These are phyloP conservation scores for Beauveria caledonica DNA, from an alignment of 2,329 filamentous ascomycete species.

Conservation along the genomic window DNA sequence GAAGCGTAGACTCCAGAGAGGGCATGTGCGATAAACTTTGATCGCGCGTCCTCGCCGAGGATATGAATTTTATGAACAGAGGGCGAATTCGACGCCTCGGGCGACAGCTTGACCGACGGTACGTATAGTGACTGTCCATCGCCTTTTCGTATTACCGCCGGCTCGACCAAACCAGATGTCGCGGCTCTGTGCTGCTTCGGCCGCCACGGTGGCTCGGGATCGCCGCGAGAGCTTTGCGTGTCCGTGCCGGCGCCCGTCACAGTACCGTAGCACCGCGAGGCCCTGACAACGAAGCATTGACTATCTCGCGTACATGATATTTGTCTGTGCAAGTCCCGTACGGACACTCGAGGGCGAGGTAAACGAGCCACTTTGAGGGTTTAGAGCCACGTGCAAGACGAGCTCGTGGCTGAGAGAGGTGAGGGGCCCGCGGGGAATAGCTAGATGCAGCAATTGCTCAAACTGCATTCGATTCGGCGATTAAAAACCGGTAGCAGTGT, in stretches of 20 bases:
- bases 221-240: constrained; percentile 11
- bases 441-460: neutral
- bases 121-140: constrained; percentile 22
- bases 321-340: constrained; percentile 31
- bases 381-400: constrained; percentile 10
- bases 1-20: constrained; percentile 33
- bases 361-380: constrained; percentile 26
- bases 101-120: constrained; percentile 28
- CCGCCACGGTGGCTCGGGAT: constrained; percentile 4
- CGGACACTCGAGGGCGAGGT: constrained; percentile 35
- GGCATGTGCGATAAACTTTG: constrained; percentile 33
- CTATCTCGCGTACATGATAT: constrained; percentile 34
- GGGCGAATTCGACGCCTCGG: constrained; percentile 23
- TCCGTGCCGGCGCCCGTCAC: constrained; percentile 19
- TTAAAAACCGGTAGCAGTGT: neutral
- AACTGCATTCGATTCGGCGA: neutral
- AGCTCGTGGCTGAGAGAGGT: constrained; percentile 1
- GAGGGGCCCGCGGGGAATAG: neutral
- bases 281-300: constrained; percentile 25
- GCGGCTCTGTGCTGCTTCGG: constrained; percentile 1
- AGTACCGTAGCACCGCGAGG: constrained; percentile 26
- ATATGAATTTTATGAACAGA: constrained; percentile 33
- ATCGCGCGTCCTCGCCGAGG: constrained; percentile 32
- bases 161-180: constrained; percentile 15
- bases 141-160: constrained; percentile 16